phyloP scores from a whole-genome alignment of 2,329 filamentous ascomycete species.

The Ascocoryne sarcoides region DNA sequence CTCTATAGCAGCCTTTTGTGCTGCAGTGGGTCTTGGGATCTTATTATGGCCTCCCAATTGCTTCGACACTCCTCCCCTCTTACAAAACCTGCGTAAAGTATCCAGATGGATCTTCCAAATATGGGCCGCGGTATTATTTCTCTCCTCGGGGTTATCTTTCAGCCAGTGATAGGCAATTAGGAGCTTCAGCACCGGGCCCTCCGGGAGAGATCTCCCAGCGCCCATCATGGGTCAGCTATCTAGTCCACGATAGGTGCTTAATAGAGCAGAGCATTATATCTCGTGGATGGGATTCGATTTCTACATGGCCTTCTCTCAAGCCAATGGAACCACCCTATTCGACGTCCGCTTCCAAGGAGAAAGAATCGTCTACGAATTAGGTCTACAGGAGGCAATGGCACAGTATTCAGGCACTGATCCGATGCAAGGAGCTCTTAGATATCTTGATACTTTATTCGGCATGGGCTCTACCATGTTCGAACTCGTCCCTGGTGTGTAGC shows the following conservation, averaged over 20 bases:
- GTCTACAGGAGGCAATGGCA: conserved; percentile 41
- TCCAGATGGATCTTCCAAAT: no score
- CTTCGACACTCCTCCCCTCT: no score
- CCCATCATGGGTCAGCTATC: no score
- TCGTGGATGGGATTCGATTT: conserved; percentile 29
- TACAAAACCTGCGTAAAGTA: no score
- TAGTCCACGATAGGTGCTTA: no score
- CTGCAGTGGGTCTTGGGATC: neutral
- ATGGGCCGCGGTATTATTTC: no score
- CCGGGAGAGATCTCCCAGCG: no score
- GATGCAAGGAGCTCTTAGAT: conserved; percentile 19
- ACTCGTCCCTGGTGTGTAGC: conserved; percentile 26
- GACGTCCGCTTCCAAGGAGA: conserved; percentile 44
- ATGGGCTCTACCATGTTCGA: conserved; percentile 25
- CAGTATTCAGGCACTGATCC: conserved; percentile 28
- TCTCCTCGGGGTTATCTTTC: no score
- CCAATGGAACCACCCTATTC: conserved; percentile 40
- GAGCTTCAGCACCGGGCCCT: no score
- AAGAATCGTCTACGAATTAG: conserved; percentile 38
- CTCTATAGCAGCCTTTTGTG: neutral
- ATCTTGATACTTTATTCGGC: conserved; percentile 28
- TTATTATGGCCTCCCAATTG: no score
- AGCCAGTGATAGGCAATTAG: no score
- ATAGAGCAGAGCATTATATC: no score
- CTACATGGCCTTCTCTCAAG: conserved; percentile 40